Conservation (phyloP, 441 rosid genomes). For the Codiaeum variegatum region DNA sequence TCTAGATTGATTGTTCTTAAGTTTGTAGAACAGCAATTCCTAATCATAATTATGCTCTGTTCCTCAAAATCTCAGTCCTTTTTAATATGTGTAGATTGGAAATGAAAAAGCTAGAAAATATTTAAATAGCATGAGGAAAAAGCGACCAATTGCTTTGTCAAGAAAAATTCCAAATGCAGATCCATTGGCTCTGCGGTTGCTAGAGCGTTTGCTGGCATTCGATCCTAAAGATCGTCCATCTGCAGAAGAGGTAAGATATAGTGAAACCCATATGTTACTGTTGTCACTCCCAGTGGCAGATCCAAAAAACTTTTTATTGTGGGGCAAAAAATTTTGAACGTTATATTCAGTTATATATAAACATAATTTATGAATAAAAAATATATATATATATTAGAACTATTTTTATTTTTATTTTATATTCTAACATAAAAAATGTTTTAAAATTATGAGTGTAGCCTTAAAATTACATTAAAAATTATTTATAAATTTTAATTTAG, state of each 20-base stretch:
- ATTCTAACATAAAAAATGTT: too few species aligned
- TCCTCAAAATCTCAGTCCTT: conserved; percentile 25
- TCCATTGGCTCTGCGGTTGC: conserved; percentile 71
- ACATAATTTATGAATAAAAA: too few species aligned
- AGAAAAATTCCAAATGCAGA: conserved; percentile 68
- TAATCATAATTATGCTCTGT: conserved; percentile 3
- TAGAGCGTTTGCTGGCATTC: conserved; percentile 80
- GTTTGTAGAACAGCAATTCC: background rate
- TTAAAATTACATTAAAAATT: too few species aligned
- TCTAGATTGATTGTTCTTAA: conserved; percentile 10
- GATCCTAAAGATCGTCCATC: conserved; percentile 93
- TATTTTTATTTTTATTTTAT: too few species aligned
- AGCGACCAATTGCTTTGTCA: conserved; percentile 68
- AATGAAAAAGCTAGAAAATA: conserved; percentile 94
- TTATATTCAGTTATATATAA: too few species aligned
- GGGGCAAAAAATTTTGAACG: too few species aligned
- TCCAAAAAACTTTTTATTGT: too few species aligned
- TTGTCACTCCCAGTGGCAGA: too few species aligned
- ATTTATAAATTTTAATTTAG: too few species aligned
- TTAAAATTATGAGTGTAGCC: too few species aligned
- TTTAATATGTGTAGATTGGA: conserved; percentile 58
- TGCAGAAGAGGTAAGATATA: conserved; percentile 72
- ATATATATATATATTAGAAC: too few species aligned
- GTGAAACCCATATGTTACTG: conserved; percentile 10
- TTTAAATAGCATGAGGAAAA: conserved; percentile 72